These are phyloP conservation scores for Colletotrichum shisoi DNA, from an alignment of 2,329 filamentous ascomycete species.

Conservation along the genomic window DNA sequence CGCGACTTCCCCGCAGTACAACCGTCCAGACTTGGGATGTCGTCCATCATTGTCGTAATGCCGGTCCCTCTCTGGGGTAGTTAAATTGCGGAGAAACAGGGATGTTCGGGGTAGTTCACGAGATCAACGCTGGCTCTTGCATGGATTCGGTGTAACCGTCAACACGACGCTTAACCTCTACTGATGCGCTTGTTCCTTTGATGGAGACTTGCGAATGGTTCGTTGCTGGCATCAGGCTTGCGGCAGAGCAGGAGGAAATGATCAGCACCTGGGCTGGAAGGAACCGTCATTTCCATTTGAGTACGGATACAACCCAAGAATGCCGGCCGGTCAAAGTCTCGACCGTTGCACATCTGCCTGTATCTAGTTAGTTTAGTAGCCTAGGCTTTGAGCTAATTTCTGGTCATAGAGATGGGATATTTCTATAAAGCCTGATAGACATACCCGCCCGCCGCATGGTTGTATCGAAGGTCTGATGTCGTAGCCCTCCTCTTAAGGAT, in stretches of 20 bases:
- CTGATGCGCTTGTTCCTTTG: constrained; percentile 18
- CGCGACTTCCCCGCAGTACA: constrained; percentile 36
- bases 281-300: neutral
- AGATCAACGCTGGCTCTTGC: constrained; percentile 9
- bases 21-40: constrained; percentile 14
- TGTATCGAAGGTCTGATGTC: neutral
- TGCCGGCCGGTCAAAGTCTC: constrained; percentile 14
- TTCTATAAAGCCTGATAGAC: constrained; percentile 13
- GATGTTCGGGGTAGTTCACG: constrained; percentile 26
- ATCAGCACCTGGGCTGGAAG: constrained; percentile 13
- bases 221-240: constrained; percentile 12
- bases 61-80: constrained; percentile 21
- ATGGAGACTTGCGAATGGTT: neutral
- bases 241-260: constrained; percentile 12
- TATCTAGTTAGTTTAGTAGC: too few species aligned
- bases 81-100: constrained; percentile 31
- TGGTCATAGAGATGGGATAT: neutral
- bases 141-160: constrained; percentile 25
- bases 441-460: neutral
- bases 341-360: too few species aligned
- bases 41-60: constrained; percentile 16
- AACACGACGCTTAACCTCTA: constrained; percentile 18
- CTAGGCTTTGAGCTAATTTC: neutral
- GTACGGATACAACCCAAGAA: constrained; percentile 31
- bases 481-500: neutral